phyloP scores from a whole-genome alignment of 371 early-diverging fungal genomes.

The Apophysomyces variabilis region DNA sequence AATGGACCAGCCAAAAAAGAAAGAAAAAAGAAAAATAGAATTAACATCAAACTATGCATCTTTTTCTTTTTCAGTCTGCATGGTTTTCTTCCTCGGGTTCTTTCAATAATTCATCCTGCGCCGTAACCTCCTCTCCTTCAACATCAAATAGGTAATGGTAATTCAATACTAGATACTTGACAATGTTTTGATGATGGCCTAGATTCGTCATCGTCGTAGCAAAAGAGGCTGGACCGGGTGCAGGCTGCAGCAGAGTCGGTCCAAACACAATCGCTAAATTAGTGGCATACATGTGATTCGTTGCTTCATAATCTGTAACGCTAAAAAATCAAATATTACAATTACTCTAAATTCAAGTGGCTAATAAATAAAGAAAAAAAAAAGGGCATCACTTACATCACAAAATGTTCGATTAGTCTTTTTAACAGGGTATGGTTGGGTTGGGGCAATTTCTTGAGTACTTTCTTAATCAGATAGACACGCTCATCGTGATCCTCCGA shows the following conservation, averaged over 20 bases:
- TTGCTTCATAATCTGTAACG: constrained; percentile 82
- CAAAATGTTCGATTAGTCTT: constrained; percentile 78
- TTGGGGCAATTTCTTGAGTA: constrained; percentile 69
- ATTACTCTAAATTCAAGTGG: neutral
- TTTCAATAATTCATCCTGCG: constrained; percentile 13
- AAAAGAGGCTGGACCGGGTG: constrained; percentile 74
- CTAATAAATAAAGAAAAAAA: neutral
- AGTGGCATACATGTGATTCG: constrained; percentile 87
- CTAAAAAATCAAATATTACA: constrained; percentile 28
- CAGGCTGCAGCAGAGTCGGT: constrained; percentile 78
- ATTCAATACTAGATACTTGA: constrained; percentile 81
- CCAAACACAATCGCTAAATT: constrained; percentile 90
- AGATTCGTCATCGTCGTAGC: constrained; percentile 81
- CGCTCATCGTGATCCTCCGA: constrained; percentile 81
- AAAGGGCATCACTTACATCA: constrained; percentile 49
- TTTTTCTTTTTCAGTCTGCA: neutral
- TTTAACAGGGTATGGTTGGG: constrained; percentile 75
- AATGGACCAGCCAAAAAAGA: constrained; percentile 18
- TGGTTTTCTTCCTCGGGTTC: constrained; percentile 21
- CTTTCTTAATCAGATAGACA: constrained; percentile 74
- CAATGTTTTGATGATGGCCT: constrained; percentile 80
- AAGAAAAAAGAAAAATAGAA: neutral
- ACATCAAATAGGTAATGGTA: constrained; percentile 86
- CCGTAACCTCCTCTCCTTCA: constrained; percentile 60
- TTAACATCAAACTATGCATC: no score